These are phyloP conservation scores for Pythium rishiriense DNA, from an alignment of 352 stramenopile genomes.

Conservation along the genomic window DNA sequence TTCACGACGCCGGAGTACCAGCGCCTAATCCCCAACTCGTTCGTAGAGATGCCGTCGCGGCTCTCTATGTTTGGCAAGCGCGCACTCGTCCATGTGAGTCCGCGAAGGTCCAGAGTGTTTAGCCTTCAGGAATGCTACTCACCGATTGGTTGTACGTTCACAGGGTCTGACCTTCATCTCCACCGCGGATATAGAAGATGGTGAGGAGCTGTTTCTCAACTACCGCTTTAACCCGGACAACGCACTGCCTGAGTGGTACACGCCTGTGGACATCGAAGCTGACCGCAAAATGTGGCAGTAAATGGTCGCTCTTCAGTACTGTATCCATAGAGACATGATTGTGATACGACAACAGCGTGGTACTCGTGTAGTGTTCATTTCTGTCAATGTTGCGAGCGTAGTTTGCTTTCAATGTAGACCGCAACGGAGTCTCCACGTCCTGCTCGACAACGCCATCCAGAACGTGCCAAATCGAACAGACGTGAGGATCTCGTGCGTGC, in stretches of 20 bases:
- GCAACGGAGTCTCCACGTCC: not conserved
- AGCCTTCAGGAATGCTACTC: not conserved
- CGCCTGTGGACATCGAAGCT: slow-evolving; percentile 72
- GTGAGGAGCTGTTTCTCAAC: slow-evolving; percentile 85
- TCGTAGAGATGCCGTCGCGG: slow-evolving; percentile 76
- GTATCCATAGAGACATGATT: not conserved
- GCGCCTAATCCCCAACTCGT: slow-evolving; percentile 80
- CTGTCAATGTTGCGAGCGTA: not conserved
- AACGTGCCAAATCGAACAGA: not conserved
- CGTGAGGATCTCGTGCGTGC: not conserved
- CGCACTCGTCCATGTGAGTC: slow-evolving; percentile 72
- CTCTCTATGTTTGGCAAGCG: slow-evolving; percentile 85
- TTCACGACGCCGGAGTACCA: slow-evolving; percentile 60
- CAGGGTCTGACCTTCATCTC: slow-evolving; percentile 78
- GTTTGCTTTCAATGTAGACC: not conserved
- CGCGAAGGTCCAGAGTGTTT: not conserved
- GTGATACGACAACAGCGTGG: not conserved
- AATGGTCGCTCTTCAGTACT: not conserved
- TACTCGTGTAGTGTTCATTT: not conserved
- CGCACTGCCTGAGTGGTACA: slow-evolving; percentile 79
- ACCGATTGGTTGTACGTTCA: too few species aligned
- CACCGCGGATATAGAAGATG: slow-evolving; percentile 74
- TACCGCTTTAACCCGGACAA: slow-evolving; percentile 86
- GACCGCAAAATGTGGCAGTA: slow-evolving; percentile 87
- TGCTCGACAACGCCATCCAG: not conserved